Base-by-base conservation (phyloP, 768 basidiomycete genomes). In the Lentinus brumalis region DNA sequence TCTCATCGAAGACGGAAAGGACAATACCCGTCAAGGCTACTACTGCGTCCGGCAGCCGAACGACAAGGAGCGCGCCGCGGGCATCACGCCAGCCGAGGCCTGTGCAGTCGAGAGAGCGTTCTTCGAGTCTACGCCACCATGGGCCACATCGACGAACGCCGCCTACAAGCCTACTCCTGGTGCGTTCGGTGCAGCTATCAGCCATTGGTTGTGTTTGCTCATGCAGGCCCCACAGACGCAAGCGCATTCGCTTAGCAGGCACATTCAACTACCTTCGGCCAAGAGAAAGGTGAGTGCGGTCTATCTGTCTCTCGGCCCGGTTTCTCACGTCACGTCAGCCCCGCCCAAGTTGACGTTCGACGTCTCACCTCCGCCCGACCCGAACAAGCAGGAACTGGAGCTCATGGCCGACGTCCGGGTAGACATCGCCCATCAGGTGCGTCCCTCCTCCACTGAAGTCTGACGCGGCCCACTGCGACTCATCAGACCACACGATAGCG, bases 321-420 rank as follows among this genome's bases (percentile, higher is more conserved):
- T 14, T 60, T 30, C 58, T n/a, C 26, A 7, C 50, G 54, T 14
- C 16, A 62, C 7, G 9, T 16, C 50, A n/a, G 44, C 51, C 9
- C 56, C 50, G 15, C 44, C 44, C 3, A 16, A 12, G 21, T 8
- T 1, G 3, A n/a, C 44, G 16, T 16, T n/a, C 15, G 50, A 57
- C 30, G 3, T n/a, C n/a, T 4, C n/a, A 18, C 59, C 64, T 10
- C 42, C 74, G 0, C 15, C 12, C 50, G 84, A 87, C 58, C 69
- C 70, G 7, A 79, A 78, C 77, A 83, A 84, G 45, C 75, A 79
- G 0, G 85, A 85, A 0, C 65, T 89, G 9, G 65, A 69, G 4
- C 85, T 89, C 59, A 89, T 90, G 87, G 86, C 86, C 0, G 81
- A 85, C 54, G 85, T 88, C 4, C 75, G 86, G 12, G 87, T 84